Percentiles rank a stretch among this genome's conserved stretches.
Conservation (phyloP, 345 rosid species). For the Melastoma malabathricum region DNA sequence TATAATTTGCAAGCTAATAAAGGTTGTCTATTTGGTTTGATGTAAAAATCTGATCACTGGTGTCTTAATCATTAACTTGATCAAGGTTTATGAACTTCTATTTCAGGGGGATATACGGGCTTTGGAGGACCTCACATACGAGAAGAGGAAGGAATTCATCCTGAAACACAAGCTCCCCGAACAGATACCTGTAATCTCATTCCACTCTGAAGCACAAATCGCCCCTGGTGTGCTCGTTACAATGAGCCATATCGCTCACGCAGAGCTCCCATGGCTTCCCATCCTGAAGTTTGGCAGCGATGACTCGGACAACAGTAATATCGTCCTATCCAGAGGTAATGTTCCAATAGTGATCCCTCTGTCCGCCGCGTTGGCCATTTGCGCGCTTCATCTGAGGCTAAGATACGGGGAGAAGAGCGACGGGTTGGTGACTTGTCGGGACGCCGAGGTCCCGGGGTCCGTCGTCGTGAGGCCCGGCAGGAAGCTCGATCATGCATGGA, state of each 20-base stretch:
- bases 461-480: slow-evolving; percentile 33
- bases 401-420: slow-evolving; percentile 65
- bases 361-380: slow-evolving; percentile 48
- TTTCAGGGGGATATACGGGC: slow-evolving; percentile 55
- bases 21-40: slow-evolving; percentile 20
- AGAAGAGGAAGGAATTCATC: slow-evolving; percentile 43
- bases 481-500: slow-evolving; percentile 57
- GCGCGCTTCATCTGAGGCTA: slow-evolving; percentile 51
- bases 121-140: slow-evolving; percentile 53
- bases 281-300: slow-evolving; percentile 19
- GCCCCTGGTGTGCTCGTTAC: slow-evolving; percentile 46
- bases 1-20: slow-evolving; percentile 50
- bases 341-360: slow-evolving; percentile 46
- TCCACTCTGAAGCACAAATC: slow-evolving; percentile 43
- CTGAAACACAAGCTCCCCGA: slow-evolving; percentile 42
- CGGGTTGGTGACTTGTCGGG: slow-evolving; percentile 48
- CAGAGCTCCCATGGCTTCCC: slow-evolving; percentile 57
- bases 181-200: slow-evolving; percentile 41
- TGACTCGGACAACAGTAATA: slow-evolving; percentile 10
- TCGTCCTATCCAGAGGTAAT: slow-evolving; percentile 13
- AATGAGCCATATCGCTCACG: slow-evolving; percentile 54
- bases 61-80: not conserved
- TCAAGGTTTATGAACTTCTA: not conserved
- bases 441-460: slow-evolving; percentile 61
- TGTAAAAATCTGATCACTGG: not conserved